A percentile compares a stretch with the other conserved stretches of the same genome.
These are phyloP conservation scores for Herpetomonas samuelpessoai DNA, from an alignment of 208 protist genomes.

Conservation along the genomic window DNA sequence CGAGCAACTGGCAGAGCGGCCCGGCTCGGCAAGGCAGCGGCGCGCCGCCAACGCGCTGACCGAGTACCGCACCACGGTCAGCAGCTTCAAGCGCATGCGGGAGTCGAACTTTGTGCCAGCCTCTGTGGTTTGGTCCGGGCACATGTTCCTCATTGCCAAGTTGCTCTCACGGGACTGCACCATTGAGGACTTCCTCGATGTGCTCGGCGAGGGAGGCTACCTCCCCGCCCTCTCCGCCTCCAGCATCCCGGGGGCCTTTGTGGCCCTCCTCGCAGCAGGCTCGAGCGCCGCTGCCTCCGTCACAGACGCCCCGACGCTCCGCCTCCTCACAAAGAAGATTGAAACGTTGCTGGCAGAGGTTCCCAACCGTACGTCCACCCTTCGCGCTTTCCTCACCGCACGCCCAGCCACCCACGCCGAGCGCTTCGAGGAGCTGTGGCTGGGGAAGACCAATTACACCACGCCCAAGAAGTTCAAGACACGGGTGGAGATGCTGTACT, in stretches of 20 bases:
- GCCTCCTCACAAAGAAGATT: conserved; percentile 46
- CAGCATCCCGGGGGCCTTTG: conserved; percentile 38
- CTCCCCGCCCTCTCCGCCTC: conserved; percentile 20
- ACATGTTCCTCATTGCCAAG: conserved; percentile 58
- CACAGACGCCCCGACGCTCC: conserved; percentile 26
- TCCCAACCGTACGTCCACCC: conserved; percentile 29
- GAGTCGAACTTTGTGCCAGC: conserved; percentile 24
- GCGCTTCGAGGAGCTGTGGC: conserved; percentile 82
- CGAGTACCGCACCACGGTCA: conserved; percentile 45
- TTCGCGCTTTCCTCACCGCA: conserved; percentile 50
- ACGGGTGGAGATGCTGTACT: conserved; percentile 74
- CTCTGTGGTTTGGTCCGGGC: conserved; percentile 46
- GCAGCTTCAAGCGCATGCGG: conserved; percentile 28
- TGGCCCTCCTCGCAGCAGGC: conserved; percentile 26
- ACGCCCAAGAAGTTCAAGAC: conserved; percentile 70
- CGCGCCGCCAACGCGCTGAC: conserved; percentile 37
- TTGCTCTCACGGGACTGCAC: conserved; percentile 51
- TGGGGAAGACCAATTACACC: conserved; percentile 24
- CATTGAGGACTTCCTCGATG: conserved; percentile 68
- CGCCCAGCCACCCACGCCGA: conserved; percentile 52
- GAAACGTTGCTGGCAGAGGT: conserved; percentile 54
- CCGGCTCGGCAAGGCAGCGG: conserved; percentile 34
- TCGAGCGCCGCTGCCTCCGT: conserved; percentile 9
- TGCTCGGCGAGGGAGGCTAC: conserved; percentile 38
- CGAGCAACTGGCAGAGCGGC: conserved; percentile 34